Evolutionary conservation across 148 eudicot genomes (phyloP), one percentile per base, ranked within the genome.

Genomic region (Chenopodium suecicum): DNA sequence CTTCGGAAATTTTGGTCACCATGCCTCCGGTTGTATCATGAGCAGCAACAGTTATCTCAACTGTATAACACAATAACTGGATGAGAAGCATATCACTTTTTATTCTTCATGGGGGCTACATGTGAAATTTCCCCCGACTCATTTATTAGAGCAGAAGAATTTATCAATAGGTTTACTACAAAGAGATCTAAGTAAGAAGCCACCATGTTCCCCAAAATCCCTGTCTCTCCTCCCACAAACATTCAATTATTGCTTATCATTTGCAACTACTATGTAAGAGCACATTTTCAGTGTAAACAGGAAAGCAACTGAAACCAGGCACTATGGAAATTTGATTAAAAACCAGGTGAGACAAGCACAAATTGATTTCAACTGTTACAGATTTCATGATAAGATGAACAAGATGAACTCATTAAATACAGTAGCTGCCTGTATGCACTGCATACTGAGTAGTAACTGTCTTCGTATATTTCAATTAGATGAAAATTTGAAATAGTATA

Each of bases 21-120:
- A 96, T 96, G 74, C 99, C 99, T 20, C 99, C 99, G 1, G 99
- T 96, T 73, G 99, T 96, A 80, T 96, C 99, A 78, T 96, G 99
- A 62, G 94, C 91, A 19, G 97, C 95, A 83, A 92, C 99, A 1
- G 92, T 92, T 60, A 91, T 87, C 88, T 90, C 91, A 87, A 92
- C 99, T 96, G 93, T 81, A 64, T 27, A 86, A 52, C 46, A 79
- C 10, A 73, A 22, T 78, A 14, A 8, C 68, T 66, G 48, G 25
- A 80, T n/a, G 62, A 20, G n/a, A 80, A 23, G 63, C 77, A 84
- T 71, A 37, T 23, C 72, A 67, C 25, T 27, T 47, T 31, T 34
- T 11, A 47, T 7, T 56, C 50, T 62, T 58, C 12, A 56, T n/a
- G 20, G 22, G 22, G 67, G 73, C 47, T 20, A 31, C 23, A 25